Evolutionary conservation across 75 land plant genomes (phyloP).

Genomic region (Adiantum capillusveneris): DNA sequence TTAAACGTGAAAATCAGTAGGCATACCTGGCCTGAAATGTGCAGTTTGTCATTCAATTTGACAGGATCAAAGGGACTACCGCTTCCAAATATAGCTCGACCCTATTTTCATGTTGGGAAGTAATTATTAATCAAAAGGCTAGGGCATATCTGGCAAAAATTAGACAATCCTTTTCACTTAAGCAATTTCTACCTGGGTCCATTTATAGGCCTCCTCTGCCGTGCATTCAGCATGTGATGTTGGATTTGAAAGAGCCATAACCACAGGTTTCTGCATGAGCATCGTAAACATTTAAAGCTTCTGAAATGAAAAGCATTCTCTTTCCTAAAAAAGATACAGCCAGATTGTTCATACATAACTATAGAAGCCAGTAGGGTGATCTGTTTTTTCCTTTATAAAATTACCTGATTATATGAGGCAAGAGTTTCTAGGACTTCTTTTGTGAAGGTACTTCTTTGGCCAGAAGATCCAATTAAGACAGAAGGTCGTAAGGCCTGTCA

Average conservation of each 20-base stretch:
- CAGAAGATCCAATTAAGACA: slow-evolving; percentile 26
- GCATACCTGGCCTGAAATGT: slow-evolving; percentile 24
- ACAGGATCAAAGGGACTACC: slow-evolving; percentile 39
- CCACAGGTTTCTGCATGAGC: slow-evolving; percentile 21
- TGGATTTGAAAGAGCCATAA: slow-evolving; percentile 35
- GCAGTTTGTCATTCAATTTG: slow-evolving; percentile 18
- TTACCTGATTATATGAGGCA: slow-evolving; percentile 27
- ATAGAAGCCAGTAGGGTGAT: not conserved
- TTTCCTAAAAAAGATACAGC: no score
- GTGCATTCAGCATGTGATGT: slow-evolving; percentile 35
- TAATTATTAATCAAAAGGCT: not conserved
- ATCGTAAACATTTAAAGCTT: not conserved
- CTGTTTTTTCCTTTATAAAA: no score
- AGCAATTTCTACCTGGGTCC: slow-evolving; percentile 18
- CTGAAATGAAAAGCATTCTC: not conserved
- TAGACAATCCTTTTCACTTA: not conserved
- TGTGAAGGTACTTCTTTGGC: slow-evolving; percentile 27
- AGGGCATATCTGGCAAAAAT: not conserved
- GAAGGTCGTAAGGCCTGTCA: slow-evolving; percentile 35
- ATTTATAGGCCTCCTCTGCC: slow-evolving; percentile 33
- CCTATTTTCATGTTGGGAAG: slow-evolving; percentile 16
- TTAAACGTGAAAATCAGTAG: no score
- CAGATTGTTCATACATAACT: no score
- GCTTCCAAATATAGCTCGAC: slow-evolving; percentile 26
- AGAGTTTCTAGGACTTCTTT: slow-evolving; percentile 33